Conservation (phyloP, 495 filamentous ascomycete species). For the Filosporella fistucella region DNA sequence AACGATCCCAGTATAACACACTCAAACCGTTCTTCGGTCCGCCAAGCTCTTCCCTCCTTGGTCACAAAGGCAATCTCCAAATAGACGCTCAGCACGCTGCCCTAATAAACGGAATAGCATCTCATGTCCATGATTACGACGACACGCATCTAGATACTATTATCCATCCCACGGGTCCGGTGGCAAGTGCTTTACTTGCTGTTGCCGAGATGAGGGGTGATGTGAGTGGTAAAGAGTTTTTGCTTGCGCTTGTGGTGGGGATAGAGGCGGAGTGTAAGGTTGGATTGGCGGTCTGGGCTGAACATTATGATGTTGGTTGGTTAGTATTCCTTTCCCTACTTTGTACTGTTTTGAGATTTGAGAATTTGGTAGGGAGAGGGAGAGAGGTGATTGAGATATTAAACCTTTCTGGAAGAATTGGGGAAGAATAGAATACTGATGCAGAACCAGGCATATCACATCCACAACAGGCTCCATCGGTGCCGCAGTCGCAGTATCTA, state of each 20-base stretch:
- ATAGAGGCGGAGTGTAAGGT: conserved; percentile 48
- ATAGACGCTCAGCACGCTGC: conserved; percentile 48
- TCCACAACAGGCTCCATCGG: conserved; percentile 47
- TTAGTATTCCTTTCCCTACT: neutral
- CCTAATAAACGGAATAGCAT: conserved; percentile 49
- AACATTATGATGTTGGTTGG: conserved; percentile 52
- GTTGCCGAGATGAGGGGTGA: conserved; percentile 32
- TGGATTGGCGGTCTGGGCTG: conserved; percentile 44
- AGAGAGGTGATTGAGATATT: too few species aligned
- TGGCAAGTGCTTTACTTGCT: conserved; percentile 44
- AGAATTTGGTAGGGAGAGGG: too few species aligned
- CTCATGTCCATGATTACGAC: conserved; percentile 53
- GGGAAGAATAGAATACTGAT: too few species aligned
- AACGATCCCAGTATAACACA: conserved; percentile 22
- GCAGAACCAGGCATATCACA: conserved; percentile 38
- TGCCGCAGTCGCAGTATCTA: conserved; percentile 44
- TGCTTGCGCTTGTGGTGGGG: conserved; percentile 46
- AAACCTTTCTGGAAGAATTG: too few species aligned
- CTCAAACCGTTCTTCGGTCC: conserved; percentile 40
- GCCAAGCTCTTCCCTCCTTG: conserved; percentile 38
- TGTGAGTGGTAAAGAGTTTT: conserved; percentile 38
- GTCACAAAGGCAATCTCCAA: conserved; percentile 23
- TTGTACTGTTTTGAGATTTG: neutral
- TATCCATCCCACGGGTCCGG: conserved; percentile 49
- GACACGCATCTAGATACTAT: conserved; percentile 53